These are phyloP conservation scores for Brettanomyces anomalus DNA, from an alignment of 805 yeast genomes.

Conservation along the genomic window DNA sequence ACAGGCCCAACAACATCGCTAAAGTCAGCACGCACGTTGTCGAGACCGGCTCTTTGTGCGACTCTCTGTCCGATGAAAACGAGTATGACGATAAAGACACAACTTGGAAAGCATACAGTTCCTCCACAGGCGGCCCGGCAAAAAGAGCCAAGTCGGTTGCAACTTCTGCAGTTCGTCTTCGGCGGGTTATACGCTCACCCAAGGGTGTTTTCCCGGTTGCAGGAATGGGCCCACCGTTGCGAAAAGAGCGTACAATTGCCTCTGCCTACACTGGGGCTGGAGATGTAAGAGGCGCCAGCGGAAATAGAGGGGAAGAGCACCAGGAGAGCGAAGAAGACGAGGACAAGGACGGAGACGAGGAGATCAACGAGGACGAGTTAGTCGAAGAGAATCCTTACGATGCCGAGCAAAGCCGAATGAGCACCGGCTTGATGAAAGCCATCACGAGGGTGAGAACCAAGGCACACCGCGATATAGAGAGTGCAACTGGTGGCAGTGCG, in stretches of 20 bases:
- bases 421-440: constrained; percentile 13
- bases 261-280: constrained; percentile 19
- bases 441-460: constrained; percentile 15
- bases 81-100: background rate
- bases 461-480: constrained; percentile 16
- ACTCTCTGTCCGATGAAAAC: background rate
- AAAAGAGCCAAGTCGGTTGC: background rate
- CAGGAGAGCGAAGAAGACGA: constrained; percentile 3
- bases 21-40: background rate
- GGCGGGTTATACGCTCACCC: constrained; percentile 40
- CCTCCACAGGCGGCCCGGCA: background rate
- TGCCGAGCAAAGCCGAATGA: constrained; percentile 14
- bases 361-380: constrained; percentile 1
- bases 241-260: constrained; percentile 51
- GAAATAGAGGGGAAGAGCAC: too few species aligned
- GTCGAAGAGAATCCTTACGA: constrained; percentile 19
- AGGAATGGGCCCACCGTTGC: constrained; percentile 65
- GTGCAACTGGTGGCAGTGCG: constrained; percentile 5
- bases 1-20: background rate
- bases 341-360: background rate
- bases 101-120: background rate
- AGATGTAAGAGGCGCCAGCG: constrained; percentile 22
- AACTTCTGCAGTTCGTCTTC: background rate
- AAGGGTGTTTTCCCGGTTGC: constrained; percentile 72
- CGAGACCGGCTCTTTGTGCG: background rate